A percentile compares a stretch with the other conserved stretches of the same genome.
These are phyloP conservation scores for Brettanomyces custersianus DNA, from an alignment of 805 yeast genomes.

Conservation along the genomic window DNA sequence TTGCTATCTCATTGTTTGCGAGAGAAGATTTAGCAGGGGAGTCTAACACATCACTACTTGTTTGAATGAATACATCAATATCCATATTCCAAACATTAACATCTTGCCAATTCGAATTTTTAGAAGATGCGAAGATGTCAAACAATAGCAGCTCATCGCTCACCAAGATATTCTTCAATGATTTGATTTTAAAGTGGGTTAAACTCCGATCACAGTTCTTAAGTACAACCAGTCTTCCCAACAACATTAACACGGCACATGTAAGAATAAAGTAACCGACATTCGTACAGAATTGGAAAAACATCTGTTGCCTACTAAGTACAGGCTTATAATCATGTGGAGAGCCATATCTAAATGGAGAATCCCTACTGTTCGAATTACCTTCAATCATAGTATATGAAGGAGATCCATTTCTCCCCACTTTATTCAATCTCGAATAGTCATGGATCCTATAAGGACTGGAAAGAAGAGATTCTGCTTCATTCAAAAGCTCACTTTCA, in stretches of 20 bases:
- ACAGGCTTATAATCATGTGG: constrained; percentile 26
- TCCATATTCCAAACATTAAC: constrained; percentile 23
- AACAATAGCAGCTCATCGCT: constrained; percentile 24
- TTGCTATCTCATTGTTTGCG: constrained; percentile 16
- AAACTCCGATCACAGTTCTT: constrained; percentile 21
- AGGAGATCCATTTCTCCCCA: not conserved
- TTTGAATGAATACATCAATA: constrained; percentile 24
- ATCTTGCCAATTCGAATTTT: constrained; percentile 24
- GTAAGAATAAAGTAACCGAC: constrained; percentile 1
- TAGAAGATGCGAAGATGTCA: constrained; percentile 20
- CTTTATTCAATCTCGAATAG: not conserved
- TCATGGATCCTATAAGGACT: constrained; percentile 2
- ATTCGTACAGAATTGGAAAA: constrained; percentile 10
- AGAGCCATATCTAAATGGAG: constrained; percentile 8
- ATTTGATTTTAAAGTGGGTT: constrained; percentile 14
- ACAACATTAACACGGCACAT: not conserved
- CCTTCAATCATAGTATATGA: not conserved
- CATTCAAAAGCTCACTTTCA: constrained; percentile 11
- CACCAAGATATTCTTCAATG: constrained; percentile 21
- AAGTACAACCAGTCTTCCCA: constrained; percentile 16
- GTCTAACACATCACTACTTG: constrained; percentile 11
- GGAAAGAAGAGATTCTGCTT: constrained; percentile 16
- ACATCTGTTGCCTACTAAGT: constrained; percentile 17
- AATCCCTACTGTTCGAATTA: constrained; percentile 1
- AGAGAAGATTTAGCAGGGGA: not conserved